Conservation (phyloP, 2,329 filamentous ascomycete species). For the Periconia sp. region DNA sequence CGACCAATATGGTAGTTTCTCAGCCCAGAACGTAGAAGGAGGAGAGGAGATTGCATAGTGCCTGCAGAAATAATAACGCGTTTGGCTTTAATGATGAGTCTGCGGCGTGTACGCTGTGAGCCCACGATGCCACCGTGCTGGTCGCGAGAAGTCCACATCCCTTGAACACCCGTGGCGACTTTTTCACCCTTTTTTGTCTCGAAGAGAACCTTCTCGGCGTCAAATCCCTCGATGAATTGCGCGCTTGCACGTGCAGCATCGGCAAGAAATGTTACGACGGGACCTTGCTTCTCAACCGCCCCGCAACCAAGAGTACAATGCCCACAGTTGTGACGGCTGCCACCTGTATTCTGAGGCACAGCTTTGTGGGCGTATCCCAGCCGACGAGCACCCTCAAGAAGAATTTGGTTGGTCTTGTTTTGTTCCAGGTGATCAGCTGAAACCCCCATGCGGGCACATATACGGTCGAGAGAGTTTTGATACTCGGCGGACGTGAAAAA, state of each 20-base stretch:
- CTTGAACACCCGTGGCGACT: slow-evolving; percentile 70
- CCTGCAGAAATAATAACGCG: slow-evolving; percentile 79
- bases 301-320: slow-evolving; percentile 63
- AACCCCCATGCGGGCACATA: slow-evolving; percentile 79
- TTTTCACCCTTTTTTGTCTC: slow-evolving; percentile 54
- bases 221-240: slow-evolving; percentile 80
- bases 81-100: slow-evolving; percentile 74
- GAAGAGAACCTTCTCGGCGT: slow-evolving; percentile 71
- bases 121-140: slow-evolving; percentile 60
- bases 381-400: slow-evolving; percentile 75
- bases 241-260: slow-evolving; percentile 78
- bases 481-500: slow-evolving; percentile 76
- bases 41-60: slow-evolving; percentile 72
- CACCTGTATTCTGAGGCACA: slow-evolving; percentile 79
- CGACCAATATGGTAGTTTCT: slow-evolving; percentile 79
- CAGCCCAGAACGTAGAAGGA: slow-evolving; percentile 77
- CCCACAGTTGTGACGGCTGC: slow-evolving; percentile 71
- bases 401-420: slow-evolving; percentile 68
- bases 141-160: slow-evolving; percentile 75
- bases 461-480: slow-evolving; percentile 76
- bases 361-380: slow-evolving; percentile 70
- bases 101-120: slow-evolving; percentile 55
- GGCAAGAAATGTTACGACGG: slow-evolving; percentile 74
- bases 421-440: slow-evolving; percentile 67
- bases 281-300: slow-evolving; percentile 75